Evolutionary conservation across 148 eudicot genomes (phyloP).

Genomic region (Fagopyrum homotropicum): DNA sequence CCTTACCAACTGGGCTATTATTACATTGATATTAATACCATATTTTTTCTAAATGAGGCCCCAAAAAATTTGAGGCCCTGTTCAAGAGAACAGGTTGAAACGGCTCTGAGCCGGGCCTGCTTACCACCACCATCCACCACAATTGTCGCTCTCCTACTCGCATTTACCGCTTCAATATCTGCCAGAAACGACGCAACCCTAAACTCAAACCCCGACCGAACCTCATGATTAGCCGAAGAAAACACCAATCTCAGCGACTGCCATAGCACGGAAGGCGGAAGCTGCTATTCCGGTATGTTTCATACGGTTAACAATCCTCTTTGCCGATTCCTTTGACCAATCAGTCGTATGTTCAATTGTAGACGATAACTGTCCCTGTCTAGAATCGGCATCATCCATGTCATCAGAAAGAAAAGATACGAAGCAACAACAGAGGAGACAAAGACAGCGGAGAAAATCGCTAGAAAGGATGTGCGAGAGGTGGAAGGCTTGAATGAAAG

Average conservation of each 20-base stretch:
- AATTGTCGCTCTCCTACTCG: constrained; percentile 60
- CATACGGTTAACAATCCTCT: constrained; percentile 37
- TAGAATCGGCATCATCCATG: neutral
- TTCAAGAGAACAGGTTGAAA: too few species aligned
- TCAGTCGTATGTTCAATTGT: constrained; percentile 28
- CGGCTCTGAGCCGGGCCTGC: too few species aligned
- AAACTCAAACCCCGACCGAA: constrained; percentile 76
- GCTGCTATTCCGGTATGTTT: constrained; percentile 71
- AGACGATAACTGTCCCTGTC: constrained; percentile 15
- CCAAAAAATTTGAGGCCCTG: too few species aligned
- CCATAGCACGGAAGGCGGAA: constrained; percentile 42
- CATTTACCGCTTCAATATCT: constrained; percentile 86
- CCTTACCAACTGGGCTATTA: too few species aligned
- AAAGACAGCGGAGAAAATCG: constrained; percentile 25
- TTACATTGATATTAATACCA: too few species aligned
- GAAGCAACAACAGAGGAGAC: constrained; percentile 22
- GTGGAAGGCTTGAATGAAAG: constrained; percentile 14
- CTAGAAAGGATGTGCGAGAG: constrained; percentile 15
- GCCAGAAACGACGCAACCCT: constrained; percentile 88
- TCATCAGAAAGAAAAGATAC: constrained; percentile 16
- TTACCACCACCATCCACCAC: constrained; percentile 82
- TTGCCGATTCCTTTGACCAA: constrained; percentile 38
- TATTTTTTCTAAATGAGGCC: too few species aligned
- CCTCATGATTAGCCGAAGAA: constrained; percentile 76
- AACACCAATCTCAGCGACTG: constrained; percentile 66